These are phyloP conservation scores for Spergularia marina DNA, from an alignment of 148 eudicot genomes.

Conservation along the genomic window DNA sequence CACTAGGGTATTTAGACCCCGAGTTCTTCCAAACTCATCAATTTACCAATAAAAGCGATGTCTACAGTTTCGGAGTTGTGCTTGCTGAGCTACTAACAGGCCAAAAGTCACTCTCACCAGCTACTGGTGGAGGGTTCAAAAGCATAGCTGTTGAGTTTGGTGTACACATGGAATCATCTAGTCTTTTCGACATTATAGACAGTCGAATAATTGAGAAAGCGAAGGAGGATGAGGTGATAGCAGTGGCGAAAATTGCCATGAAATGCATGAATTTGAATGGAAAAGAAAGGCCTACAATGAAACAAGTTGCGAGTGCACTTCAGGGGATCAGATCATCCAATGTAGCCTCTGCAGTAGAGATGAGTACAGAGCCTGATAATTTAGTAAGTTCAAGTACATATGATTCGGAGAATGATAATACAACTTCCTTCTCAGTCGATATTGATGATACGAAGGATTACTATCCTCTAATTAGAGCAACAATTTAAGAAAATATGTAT, in stretches of 20 bases:
- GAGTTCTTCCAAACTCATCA: slow-evolving; percentile 25
- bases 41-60: slow-evolving; percentile 23
- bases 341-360: neutral
- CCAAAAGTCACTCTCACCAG: neutral
- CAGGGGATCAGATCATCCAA: slow-evolving; percentile 13
- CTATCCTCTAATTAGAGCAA: too few relatives aligned
- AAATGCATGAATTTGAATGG: slow-evolving; percentile 20
- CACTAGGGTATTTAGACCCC: slow-evolving; percentile 25
- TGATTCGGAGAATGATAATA: neutral
- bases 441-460: neutral
- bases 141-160: slow-evolving; percentile 22
- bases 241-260: slow-evolving; percentile 9
- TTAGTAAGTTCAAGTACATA: slow-evolving; percentile 14
- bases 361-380: neutral
- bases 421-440: slow-evolving; percentile 3
- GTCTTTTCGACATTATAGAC: slow-evolving; percentile 18
- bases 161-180: slow-evolving; percentile 12
- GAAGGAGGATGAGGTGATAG: slow-evolving; percentile 20
- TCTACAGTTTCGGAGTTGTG: slow-evolving; percentile 28
- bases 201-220: slow-evolving; percentile 13
- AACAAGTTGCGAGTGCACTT: slow-evolving; percentile 17
- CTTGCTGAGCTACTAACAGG: slow-evolving; percentile 29
- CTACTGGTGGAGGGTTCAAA: slow-evolving; percentile 14
- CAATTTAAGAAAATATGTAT: too few relatives aligned
- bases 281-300: slow-evolving; percentile 26